Conservation (phyloP, 1,139 yeast species). For the Arxiozyma bovina region DNA sequence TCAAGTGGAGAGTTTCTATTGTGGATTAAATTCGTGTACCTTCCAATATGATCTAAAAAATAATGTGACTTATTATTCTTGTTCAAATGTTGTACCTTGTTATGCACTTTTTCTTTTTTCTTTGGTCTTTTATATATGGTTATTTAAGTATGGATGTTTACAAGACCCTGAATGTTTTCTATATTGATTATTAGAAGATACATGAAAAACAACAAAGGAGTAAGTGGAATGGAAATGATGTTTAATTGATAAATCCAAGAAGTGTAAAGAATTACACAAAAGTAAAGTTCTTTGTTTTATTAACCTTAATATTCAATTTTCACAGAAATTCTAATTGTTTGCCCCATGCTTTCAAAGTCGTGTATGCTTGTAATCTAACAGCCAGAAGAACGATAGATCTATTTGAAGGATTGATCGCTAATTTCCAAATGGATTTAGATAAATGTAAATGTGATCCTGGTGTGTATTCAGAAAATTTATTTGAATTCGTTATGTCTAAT, state of each 20-base stretch:
- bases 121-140: too few species aligned
- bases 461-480: not conserved
- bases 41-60: slow-evolving; percentile 55
- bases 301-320: not conserved
- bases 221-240: too few species aligned
- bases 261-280: too few species aligned
- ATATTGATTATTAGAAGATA: too few species aligned
- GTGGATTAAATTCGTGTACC: slow-evolving; percentile 66
- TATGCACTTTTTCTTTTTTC: too few species aligned
- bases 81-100: slow-evolving; percentile 46
- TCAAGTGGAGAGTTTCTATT: slow-evolving; percentile 77
- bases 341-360: slow-evolving; percentile 20
- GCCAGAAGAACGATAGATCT: slow-evolving; percentile 22
- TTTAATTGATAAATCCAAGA: too few species aligned
- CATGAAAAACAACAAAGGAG: too few species aligned
- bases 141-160: too few species aligned
- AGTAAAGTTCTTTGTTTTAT: too few species aligned
- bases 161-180: too few species aligned
- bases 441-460: slow-evolving; percentile 9
- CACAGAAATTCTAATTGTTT: slow-evolving; percentile 8
- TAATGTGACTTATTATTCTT: slow-evolving; percentile 67
- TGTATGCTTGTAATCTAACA: slow-evolving; percentile 21
- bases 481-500: not conserved
- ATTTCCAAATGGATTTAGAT: slow-evolving; percentile 27
- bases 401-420: slow-evolving; percentile 17